Evolutionary conservation across 2,329 filamentous ascomycete genomes (phyloP), one percentile per base, ranked within the genome.

Genomic region (Cercospora citrullina): DNA sequence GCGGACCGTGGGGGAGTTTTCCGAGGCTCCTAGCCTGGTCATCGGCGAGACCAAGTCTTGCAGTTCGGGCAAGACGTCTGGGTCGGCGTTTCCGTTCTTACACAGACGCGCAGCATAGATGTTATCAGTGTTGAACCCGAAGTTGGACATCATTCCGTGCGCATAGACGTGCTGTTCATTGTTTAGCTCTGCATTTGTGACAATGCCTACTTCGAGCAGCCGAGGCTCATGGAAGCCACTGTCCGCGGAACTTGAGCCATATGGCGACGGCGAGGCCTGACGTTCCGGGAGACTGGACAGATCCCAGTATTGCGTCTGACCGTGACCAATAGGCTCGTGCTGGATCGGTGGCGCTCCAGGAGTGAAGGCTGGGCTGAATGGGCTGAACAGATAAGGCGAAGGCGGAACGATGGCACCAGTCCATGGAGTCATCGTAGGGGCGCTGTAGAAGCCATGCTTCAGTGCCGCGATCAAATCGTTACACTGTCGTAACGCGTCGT

Each of bases 261-360:
- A 65, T 21, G 72, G 73, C 45, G 71, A 74, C 12, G 42, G 42
- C 21, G 72, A 71, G 23, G 60, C 48, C 39, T 67, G 66, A 48
- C 68, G 66, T 65, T 75, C 74, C 36, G 68, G 69, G 30, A 76
- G 67, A 72, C 75, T 75, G 30, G 75, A 75, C 10, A 76, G 66
- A 58, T 77, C 74, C 75, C 75, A 77, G 65, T 75, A 76, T 58
- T 74, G 73, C 23, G 72, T 69, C 36, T 61, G 65, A 16, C 53
- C 66, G 18, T 68, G 66, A 23, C 61, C 61, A 55, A 45, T 48
- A 28, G 66, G 57, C 63, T 62, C 59, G 55, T 68, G 60, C 48
- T 42, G 48, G 31, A 59, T 30, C 33, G 23, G 42, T 28, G 61
- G 55, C 45, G 33, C 57, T 64, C 70, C 72, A 5, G 69, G 71